A percentile compares a stretch with the other conserved stretches of the same genome.
Conservation (phyloP, 805 yeast genomes). For the Zygotorulaspora florentina region DNA sequence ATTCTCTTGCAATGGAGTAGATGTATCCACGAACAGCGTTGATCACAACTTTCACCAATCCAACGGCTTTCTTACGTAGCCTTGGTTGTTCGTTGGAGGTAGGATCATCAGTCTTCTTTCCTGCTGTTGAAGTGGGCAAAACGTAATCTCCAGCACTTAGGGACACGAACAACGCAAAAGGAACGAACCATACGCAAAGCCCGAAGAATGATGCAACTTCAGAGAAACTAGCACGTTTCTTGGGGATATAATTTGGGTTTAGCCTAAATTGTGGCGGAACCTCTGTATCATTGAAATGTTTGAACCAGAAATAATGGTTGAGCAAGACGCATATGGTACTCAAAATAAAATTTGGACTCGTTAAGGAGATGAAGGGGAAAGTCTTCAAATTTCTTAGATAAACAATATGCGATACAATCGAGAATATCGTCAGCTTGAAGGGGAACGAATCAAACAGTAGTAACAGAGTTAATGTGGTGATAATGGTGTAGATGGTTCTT, state of each 20-base stretch:
- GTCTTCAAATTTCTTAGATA: conserved; percentile 72
- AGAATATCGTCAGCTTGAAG: conserved; percentile 56
- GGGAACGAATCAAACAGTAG: conserved; percentile 79
- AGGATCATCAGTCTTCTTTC: conserved; percentile 30
- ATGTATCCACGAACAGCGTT: conserved; percentile 45
- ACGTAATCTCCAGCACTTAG: conserved; percentile 88
- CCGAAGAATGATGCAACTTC: conserved; percentile 97
- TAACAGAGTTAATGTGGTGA: conserved; percentile 51
- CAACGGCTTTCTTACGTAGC: conserved; percentile 46
- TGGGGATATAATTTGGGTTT: conserved; percentile 55
- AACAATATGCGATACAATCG: conserved; percentile 64
- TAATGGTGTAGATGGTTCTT: conserved; percentile 59
- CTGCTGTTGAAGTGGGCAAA: conserved; percentile 52
- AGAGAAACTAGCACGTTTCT: conserved; percentile 71
- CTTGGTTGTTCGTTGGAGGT: conserved; percentile 35
- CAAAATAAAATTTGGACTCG: conserved; percentile 63
- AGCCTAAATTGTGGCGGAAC: conserved; percentile 66
- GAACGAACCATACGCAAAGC: conserved; percentile 87
- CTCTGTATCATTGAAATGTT: conserved; percentile 62
- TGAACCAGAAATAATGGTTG: conserved; percentile 89
- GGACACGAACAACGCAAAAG: conserved; percentile 87
- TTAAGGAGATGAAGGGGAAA: conserved; percentile 79
- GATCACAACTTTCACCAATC: conserved; percentile 65
- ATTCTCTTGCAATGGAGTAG: conserved; percentile 44
- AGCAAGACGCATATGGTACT: conserved; percentile 69